Base-by-base conservation (phyloP, 2,329 filamentous ascomycete species). In the Pseudocercospora pini-densiflorae region DNA sequence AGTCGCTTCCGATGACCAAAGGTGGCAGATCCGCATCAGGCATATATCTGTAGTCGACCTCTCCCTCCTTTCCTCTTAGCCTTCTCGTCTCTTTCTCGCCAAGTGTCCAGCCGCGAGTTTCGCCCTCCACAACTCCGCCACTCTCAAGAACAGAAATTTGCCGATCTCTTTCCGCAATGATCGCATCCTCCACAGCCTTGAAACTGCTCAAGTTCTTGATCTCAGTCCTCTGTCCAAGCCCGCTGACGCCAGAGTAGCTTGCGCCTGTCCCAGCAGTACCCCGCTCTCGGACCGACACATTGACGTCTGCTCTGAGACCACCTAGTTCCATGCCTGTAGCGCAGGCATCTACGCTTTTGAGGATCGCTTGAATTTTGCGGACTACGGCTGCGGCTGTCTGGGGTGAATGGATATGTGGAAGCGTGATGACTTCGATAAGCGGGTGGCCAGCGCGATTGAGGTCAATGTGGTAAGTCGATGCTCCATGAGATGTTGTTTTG, bases 31-130 rank as follows among this genome's bases (percentile, higher is more conserved):
- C 95, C 5, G 95, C 92, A 77, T 99, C 95, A 0, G 95, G 94
- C 94, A 99, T 98, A 77, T 99, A 99, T 49, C 95, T 87, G 79
- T 99, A 99, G 79, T 99, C 95, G 5, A 98, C 93, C 76, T 97
- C 94, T 57, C 95, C 95, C 78, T 98, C 95, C 78, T 99, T 99
- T 27, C 93, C 93, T 74, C 95, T 87, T 51, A 99, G 82, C 47
- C 90, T 87, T 65, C 88, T 89, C 3, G 95, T 98, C 77, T 93
- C 90, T 3, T 88, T 93, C 69, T 89, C 90, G 2, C 93, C 93
- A 24, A 97, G 86, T 0, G 92, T 91, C 93, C 94, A 99, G 5
- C 95, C 94, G 64, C 95, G 87, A 7, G 95, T 99, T 81, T 99
- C 95, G 53, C 94, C 92, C 70, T 89, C 86, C 59, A 97, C 86